Base-by-base conservation (phyloP, 2,329 filamentous ascomycete species). In the Aureobasidium pullulans region DNA sequence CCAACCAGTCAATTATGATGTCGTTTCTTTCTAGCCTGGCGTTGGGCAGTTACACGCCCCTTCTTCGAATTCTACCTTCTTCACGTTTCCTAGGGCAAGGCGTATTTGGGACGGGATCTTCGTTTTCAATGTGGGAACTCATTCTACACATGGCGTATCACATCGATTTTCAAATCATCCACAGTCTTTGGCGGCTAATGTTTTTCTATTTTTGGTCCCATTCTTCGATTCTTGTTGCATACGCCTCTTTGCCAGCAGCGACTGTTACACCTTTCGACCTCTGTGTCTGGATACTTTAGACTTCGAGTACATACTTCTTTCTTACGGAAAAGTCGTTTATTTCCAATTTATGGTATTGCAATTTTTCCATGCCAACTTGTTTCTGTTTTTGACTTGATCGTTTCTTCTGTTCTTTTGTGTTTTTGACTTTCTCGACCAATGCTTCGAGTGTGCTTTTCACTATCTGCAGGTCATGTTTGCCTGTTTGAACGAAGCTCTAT, bases 11-110 rank as follows among this genome's bases (percentile, higher is more conserved):
- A 43, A 53, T 37, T 9, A 52, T 19, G 37, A 53, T 42, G 49
- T 53, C 42, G 49, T 52, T 36, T 52, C 37, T 52, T 31, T 53
- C 37, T 23, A 53, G 49, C 49, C 49, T 39, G 49, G 49, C 28
- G 49, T 43, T 43, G 49, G 49, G 48, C 48, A 52, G 37, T 19
- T 16, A 43, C 23, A 53, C 28, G 37, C 37, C 36, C 29, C 11
- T n/a, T 43, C 42, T 16, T 43, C 39, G 32, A 9, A 29, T 34
- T n/a, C 9, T 43, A 37, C 37, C 19, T 32, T 53, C 28, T 52
- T 42, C n/a, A 53, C 37, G 34, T 42, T 43, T 40, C 10, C 23
- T 39, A 43, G 49, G 49, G 49, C 49, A 40, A 32, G 49, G 49
- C 49, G 49, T 31, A 53, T 23, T 23, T 19, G n/a, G 37, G 49